Conservation (phyloP, 306 rosid genomes). For the Rosa rugosa region DNA sequence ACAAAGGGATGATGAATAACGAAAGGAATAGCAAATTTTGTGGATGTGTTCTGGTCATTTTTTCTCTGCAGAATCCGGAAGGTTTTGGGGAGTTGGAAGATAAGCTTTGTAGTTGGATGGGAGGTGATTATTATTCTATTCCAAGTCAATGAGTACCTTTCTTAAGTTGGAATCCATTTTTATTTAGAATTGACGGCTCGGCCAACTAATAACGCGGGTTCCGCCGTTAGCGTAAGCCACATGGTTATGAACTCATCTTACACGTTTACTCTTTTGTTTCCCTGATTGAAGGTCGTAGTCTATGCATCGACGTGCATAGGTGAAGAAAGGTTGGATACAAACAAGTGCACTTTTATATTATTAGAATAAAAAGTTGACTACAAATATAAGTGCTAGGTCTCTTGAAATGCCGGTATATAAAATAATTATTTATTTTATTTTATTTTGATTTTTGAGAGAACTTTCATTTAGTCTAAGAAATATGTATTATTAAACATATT, state of each 20-base stretch:
- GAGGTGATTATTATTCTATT: not conserved
- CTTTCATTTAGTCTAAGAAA: too few species aligned
- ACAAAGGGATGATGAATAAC: not conserved
- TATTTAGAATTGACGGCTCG: not conserved
- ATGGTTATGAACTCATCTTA: not conserved
- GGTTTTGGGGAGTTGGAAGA: not conserved
- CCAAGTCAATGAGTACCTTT: not conserved
- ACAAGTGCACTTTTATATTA: too few species aligned
- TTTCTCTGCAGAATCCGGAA: not conserved
- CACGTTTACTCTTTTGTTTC: not conserved
- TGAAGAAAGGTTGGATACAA: too few species aligned
- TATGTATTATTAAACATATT: too few species aligned
- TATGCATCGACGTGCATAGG: not conserved
- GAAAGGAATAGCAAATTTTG: not conserved
- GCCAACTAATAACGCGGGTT: not conserved
- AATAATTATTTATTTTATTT: too few species aligned
- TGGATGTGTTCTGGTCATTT: not conserved
- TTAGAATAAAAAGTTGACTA: too few species aligned
- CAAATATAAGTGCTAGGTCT: too few species aligned
- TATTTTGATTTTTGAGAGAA: too few species aligned
- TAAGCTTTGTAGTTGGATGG: not conserved
- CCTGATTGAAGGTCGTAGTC: not conserved
- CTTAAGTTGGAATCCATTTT: not conserved
- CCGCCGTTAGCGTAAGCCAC: not conserved
- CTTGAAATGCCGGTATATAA: too few species aligned